Percentiles rank a stretch among this genome's conserved stretches.
phyloP scores from a whole-genome alignment of 75 land plant species.

The Chamaecyparis obtusa region DNA sequence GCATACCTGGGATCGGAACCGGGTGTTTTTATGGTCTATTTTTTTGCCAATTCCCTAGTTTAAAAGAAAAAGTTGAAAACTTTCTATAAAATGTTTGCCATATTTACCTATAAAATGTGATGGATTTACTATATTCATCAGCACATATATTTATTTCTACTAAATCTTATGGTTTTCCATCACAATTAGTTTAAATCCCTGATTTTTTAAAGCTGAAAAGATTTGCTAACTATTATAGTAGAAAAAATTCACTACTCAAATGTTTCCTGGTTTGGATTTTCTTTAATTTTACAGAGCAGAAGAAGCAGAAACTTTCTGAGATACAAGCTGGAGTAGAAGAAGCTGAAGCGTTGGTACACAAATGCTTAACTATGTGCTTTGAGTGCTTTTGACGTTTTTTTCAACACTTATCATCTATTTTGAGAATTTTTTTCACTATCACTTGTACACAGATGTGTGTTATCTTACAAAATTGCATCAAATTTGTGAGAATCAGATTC shows the following conservation, averaged over 20 bases:
- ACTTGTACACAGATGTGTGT: not conserved
- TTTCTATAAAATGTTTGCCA: not conserved
- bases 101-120: not conserved
- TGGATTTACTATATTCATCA: not conserved
- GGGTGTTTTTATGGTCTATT: not conserved
- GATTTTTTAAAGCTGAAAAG: not conserved
- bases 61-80: not conserved
- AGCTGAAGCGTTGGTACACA: slow-evolving; percentile 70
- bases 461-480: not conserved
- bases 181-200: not conserved
- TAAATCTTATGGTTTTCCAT: not conserved
- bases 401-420: not conserved
- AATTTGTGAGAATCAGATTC: slow-evolving; percentile 38
- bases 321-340: slow-evolving; percentile 77
- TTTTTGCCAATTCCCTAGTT: not conserved
- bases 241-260: not conserved
- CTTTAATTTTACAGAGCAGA: slow-evolving; percentile 54
- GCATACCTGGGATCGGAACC: not conserved
- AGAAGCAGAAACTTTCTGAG: slow-evolving; percentile 73
- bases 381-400: not conserved
- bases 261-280: not conserved
- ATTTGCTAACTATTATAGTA: not conserved
- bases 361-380: not conserved
- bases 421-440: not conserved
- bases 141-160: not conserved